Base-by-base conservation (phyloP, 192 early-diverging fungal species). In the Funneliformis mosseae region DNA sequence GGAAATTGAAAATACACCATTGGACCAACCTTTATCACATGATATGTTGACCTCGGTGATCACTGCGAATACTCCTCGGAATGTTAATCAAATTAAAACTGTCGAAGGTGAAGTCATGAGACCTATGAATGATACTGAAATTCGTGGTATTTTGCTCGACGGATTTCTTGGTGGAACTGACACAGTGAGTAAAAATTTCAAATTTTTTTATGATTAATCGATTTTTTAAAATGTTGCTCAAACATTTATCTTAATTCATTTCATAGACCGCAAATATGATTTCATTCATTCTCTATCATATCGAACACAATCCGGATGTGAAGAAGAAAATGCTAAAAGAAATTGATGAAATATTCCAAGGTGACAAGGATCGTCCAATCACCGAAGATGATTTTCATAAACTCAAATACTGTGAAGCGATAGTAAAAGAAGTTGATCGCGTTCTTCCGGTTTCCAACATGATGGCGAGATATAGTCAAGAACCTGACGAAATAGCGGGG, bases 41-140 rank as follows among this genome's bases (percentile, higher is more conserved):
- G 60, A 77, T 77, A 41, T 77, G 28, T 60, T 77, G 21, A 64
- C 76, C 38, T 50, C 27, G 8, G 42, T 77, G 18, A 45, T 64
- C n/a, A 77, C 62, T 60, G 55, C 59, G 2, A 77, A 77, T 64
- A 77, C 76, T 42, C 16, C 12, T 42, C 14, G n/a, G 14, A 61
- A 77, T 64, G 43, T 45, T 10, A 77, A 62, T 66, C n/a, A 61
- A 18, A 59, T 18, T 8, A 10, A 25, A 21, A 50, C 42, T 28
- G n/a, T 23, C 18, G 61, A 18, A 18, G 59, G 42, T 7, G 60
- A 59, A 16, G 7, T 33, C 10, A 18, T 39, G 8, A 33, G 60
- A 62, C 46, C 74, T 14, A 5, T 76, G 28, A 76, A 21, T 21
- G 55, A 76, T 59, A 27, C 23, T 12, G 74, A 76, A 62, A 76